These are phyloP conservation scores for Colletotrichum karsti DNA, from an alignment of 2,329 filamentous ascomycete genomes.

Conservation along the genomic window DNA sequence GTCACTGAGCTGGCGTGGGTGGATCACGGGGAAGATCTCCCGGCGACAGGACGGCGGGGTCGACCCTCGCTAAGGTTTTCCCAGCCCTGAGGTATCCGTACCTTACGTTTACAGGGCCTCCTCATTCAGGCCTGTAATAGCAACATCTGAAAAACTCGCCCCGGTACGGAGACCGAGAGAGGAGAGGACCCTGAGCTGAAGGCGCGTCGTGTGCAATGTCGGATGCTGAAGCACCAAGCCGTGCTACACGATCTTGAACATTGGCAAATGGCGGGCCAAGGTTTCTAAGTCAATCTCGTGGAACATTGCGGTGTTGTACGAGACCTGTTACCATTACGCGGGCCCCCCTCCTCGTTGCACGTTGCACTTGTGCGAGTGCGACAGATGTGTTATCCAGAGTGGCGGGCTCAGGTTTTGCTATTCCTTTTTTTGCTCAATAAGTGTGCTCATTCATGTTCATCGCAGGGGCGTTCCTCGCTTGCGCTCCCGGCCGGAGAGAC, in stretches of 20 bases:
- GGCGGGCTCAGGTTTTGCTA: background rate
- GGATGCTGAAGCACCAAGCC: background rate
- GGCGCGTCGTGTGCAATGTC: background rate
- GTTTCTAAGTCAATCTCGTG: slow-evolving; percentile 7
- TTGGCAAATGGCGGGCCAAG: background rate
- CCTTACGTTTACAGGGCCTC: background rate
- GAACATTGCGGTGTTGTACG: background rate
- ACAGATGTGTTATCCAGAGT: background rate
- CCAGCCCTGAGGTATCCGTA: background rate
- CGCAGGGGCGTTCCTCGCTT: background rate
- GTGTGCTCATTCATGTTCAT: background rate
- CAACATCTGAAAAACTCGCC: background rate
- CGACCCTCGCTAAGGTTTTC: background rate
- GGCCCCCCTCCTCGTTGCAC: background rate
- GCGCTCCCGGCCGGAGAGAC: background rate
- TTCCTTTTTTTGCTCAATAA: background rate
- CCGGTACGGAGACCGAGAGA: background rate
- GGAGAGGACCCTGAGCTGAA: background rate
- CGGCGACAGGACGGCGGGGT: slow-evolving; percentile 9
- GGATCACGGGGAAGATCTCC: slow-evolving; percentile 27
- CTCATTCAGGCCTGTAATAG: background rate
- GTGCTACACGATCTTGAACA: background rate
- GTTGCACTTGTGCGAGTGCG: background rate
- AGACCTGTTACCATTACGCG: background rate
- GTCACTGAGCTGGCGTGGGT: slow-evolving; percentile 16